Percentiles rank a stretch among this genome's conserved stretches.
Evolutionary conservation across 2,329 filamentous ascomycete genomes (phyloP).

Genomic region (Sclerotinia borealis): DNA sequence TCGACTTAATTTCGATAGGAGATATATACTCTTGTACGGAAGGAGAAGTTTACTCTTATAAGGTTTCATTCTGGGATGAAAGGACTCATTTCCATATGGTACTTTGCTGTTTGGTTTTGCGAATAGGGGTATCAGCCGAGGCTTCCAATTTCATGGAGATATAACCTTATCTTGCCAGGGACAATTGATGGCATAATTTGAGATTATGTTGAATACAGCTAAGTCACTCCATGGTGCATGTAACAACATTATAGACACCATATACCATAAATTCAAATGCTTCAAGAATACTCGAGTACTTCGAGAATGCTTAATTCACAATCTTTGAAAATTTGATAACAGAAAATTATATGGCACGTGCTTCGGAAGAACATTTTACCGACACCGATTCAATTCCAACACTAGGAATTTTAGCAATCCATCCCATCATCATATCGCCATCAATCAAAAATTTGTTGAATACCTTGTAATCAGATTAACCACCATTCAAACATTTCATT

Average conservation of each 20-base stretch:
- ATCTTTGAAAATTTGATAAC: not conserved
- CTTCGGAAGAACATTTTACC: not conserved
- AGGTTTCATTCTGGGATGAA: not conserved
- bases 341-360: not conserved
- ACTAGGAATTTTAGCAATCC: conserved; percentile 9
- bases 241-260: not conserved
- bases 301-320: too few species aligned
- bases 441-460: conserved; percentile 1
- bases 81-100: not conserved
- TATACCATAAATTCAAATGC: not conserved
- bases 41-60: not conserved
- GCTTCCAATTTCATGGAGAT: not conserved
- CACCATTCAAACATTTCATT: not conserved
- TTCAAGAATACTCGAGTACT: too few species aligned
- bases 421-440: conserved; percentile 12
- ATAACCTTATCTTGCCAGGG: too few species aligned
- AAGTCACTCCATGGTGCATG: not conserved
- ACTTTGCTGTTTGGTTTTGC: not conserved
- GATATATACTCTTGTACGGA: not conserved
- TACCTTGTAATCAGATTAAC: not conserved
- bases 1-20: too few species aligned
- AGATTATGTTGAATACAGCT: not conserved
- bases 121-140: not conserved
- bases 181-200: too few species aligned
- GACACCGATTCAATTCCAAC: not conserved